Percentiles rank a stretch among this genome's conserved stretches.
These are phyloP conservation scores for Hypoxylon sp. DNA, from an alignment of 2,329 filamentous ascomycete genomes.

Conservation along the genomic window DNA sequence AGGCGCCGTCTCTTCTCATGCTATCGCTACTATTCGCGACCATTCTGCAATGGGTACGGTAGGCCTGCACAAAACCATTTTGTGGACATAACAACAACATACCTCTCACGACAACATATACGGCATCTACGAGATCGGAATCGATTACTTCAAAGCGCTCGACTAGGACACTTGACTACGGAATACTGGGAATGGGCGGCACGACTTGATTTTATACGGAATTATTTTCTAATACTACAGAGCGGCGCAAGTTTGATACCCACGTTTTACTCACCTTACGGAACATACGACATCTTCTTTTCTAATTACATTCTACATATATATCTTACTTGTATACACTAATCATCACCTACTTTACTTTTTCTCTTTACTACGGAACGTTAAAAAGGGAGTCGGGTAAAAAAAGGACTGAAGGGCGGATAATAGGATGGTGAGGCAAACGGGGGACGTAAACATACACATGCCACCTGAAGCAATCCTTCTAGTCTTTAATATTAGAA, in stretches of 20 bases:
- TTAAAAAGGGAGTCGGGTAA: constrained; percentile 2
- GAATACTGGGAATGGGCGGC: constrained; percentile 3
- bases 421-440: background rate
- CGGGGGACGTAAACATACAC: background rate
- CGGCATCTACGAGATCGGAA: constrained; percentile 27
- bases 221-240: constrained; percentile 8
- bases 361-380: constrained; percentile 1
- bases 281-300: background rate
- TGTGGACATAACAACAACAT: background rate
- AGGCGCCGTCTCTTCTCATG: constrained; percentile 36
- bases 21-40: constrained; percentile 38
- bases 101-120: constrained; percentile 4
- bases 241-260: constrained; percentile 34
- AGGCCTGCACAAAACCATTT: background rate
- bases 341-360: constrained; percentile 1
- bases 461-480: background rate
- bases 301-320: background rate
- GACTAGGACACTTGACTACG: constrained; percentile 12
- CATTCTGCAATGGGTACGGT: constrained; percentile 38
- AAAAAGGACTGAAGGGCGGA: background rate
- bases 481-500: too few relatives aligned
- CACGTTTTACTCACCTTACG: constrained; percentile 19
- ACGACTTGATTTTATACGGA: constrained; percentile 33
- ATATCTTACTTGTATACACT: constrained; percentile 11
- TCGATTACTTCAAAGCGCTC: constrained; percentile 6